phyloP scores from a whole-genome alignment of 1,284 basidiomycete species.

The Tranzscheliella williamsii region DNA sequence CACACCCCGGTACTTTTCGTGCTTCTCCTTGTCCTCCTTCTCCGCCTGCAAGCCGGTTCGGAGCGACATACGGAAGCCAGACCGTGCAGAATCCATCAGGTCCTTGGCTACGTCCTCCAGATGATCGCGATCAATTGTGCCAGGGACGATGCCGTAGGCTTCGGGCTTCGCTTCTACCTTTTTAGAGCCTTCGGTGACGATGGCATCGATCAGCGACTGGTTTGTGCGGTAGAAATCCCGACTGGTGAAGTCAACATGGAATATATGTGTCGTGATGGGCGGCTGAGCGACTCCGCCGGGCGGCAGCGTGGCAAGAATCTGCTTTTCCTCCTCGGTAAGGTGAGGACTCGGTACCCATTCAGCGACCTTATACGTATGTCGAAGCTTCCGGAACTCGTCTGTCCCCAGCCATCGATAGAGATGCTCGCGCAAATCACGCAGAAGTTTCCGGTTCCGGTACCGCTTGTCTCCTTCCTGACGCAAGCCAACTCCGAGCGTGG shows the following conservation, averaged over 20 bases:
- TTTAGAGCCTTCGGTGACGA: constrained; percentile 26
- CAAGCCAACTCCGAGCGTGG: constrained; percentile 36
- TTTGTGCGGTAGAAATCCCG: constrained; percentile 44
- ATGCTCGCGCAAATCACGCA: constrained; percentile 41
- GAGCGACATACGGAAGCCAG: constrained; percentile 42
- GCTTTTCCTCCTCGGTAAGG: constrained; percentile 30
- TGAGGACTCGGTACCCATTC: constrained; percentile 42
- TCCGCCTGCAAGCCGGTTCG: constrained; percentile 38
- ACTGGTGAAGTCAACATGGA: constrained; percentile 39
- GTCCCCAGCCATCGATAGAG: constrained; percentile 47
- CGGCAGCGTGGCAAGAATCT: constrained; percentile 25
- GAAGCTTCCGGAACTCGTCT: constrained; percentile 43
- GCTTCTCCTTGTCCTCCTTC: constrained; percentile 47
- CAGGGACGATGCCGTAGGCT: constrained; percentile 39
- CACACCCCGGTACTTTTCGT: constrained; percentile 39
- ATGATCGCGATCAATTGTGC: constrained; percentile 37
- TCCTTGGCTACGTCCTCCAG: constrained; percentile 48
- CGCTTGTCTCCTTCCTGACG: constrained; percentile 43
- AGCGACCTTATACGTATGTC: constrained; percentile 36
- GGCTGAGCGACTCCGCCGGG: constrained; percentile 30
- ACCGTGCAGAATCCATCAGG: constrained; percentile 42
- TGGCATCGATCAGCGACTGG: constrained; percentile 38
- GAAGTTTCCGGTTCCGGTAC: constrained; percentile 44
- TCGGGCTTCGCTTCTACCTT: constrained; percentile 41
- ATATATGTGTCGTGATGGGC: constrained; percentile 40